phyloP scores from a whole-genome alignment of 164 flowering plant genomes.

The Magnolia kwangsiensis region DNA sequence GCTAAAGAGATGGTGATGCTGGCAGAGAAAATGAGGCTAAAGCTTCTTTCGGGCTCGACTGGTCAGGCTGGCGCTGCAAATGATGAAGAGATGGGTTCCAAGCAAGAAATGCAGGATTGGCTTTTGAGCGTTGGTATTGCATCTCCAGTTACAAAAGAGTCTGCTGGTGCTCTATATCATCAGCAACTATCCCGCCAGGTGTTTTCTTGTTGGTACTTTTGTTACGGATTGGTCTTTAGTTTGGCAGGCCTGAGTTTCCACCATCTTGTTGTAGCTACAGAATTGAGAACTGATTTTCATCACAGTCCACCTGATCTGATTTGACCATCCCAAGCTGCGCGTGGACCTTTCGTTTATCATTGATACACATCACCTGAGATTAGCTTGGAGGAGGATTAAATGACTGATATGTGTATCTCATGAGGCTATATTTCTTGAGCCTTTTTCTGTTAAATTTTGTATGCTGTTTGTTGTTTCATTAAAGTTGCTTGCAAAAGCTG shows the following conservation, averaged over 20 bases:
- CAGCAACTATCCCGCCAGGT: constrained; percentile 99
- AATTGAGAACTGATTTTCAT: not conserved
- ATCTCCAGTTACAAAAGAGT: constrained; percentile 94
- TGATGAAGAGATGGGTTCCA: constrained; percentile 86
- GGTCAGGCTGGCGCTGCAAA: constrained; percentile 41
- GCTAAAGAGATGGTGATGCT: constrained; percentile 98
- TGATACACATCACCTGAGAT: not conserved
- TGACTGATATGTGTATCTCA: not conserved
- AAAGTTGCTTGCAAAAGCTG: not conserved
- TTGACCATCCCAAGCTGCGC: not conserved
- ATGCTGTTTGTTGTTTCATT: not conserved
- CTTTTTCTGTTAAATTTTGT: not conserved
- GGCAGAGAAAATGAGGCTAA: constrained; percentile 93
- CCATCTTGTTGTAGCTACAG: not conserved
- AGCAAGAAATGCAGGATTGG: constrained; percentile 97
- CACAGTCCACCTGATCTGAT: not conserved
- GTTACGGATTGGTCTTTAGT: not conserved
- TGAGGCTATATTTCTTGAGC: not conserved
- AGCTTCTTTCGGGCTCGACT: constrained; percentile 71
- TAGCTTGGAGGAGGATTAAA: not conserved
- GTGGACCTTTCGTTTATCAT: not conserved
- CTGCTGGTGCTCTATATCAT: constrained; percentile 96
- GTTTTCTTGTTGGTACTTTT: constrained; percentile 6
- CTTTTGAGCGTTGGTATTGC: constrained; percentile 88
- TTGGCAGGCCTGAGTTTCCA: not conserved